Evolutionary conservation across 177 flowering plant genomes (phyloP).

Genomic region (Vitis hybrid): DNA sequence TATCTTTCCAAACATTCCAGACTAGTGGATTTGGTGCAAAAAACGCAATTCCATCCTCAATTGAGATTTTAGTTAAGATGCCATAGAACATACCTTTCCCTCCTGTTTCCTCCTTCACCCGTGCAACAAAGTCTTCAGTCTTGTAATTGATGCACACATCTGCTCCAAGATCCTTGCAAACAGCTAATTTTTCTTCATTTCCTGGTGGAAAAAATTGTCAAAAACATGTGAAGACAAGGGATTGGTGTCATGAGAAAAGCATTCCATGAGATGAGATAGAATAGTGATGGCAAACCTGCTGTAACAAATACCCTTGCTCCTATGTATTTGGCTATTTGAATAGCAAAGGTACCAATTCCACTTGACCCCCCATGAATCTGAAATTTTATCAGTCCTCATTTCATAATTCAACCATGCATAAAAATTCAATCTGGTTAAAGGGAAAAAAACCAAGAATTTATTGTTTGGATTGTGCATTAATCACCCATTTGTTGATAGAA

Average conservation of each 20-base stretch:
- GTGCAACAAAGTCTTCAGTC: slow-evolving; percentile 86
- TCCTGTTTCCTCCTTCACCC: slow-evolving; percentile 84
- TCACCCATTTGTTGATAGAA: neutral
- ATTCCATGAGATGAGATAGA: neutral
- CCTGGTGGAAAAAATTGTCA: slow-evolving; percentile 40
- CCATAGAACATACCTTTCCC: slow-evolving; percentile 60
- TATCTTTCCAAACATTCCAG: too few species aligned
- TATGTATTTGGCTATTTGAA: slow-evolving; percentile 81
- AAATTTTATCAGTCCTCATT: slow-evolving; percentile 2
- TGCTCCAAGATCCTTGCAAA: slow-evolving; percentile 88
- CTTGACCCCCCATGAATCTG: slow-evolving; percentile 98
- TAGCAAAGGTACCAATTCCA: slow-evolving; percentile 93
- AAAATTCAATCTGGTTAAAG: neutral
- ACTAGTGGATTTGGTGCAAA: too few species aligned
- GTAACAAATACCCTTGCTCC: slow-evolving; percentile 81
- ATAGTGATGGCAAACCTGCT: slow-evolving; percentile 58
- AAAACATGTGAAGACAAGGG: neutral
- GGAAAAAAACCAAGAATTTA: neutral
- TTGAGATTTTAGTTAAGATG: neutral
- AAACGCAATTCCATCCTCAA: too few species aligned
- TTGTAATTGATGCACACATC: slow-evolving; percentile 95
- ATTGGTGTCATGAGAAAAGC: neutral
- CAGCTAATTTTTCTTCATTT: slow-evolving; percentile 70
- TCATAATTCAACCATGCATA: neutral
- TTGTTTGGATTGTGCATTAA: neutral